A percentile compares a stretch with the other conserved stretches of the same genome.
Evolutionary conservation across 768 basidiomycete species (phyloP).

Genomic region (Lactarius akahatsu): DNA sequence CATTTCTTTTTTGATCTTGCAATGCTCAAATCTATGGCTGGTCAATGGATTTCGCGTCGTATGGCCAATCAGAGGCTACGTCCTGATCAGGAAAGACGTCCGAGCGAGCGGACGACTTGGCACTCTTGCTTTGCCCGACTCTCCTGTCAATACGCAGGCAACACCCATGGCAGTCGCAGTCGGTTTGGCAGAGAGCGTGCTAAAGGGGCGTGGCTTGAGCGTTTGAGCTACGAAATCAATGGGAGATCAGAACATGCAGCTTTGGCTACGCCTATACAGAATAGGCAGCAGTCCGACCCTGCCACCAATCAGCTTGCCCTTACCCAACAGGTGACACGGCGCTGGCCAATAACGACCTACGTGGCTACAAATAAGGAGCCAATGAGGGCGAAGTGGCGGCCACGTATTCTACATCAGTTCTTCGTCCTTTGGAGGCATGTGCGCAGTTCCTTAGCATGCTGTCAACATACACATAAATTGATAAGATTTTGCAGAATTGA

Average conservation of each 20-base stretch:
- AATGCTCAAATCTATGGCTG: not conserved
- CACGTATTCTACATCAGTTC: not conserved
- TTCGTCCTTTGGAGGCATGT: not conserved
- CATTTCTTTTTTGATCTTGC: not conserved
- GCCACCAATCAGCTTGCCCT: not conserved
- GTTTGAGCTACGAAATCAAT: not conserved
- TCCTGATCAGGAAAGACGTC: not conserved
- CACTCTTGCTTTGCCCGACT: not conserved
- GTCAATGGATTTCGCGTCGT: not conserved
- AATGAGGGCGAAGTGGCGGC: not conserved
- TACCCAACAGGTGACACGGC: not conserved
- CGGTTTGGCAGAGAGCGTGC: not conserved
- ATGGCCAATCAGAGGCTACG: not conserved
- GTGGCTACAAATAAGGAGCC: not conserved
- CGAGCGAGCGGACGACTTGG: not conserved
- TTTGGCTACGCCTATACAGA: not conserved
- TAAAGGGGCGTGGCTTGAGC: not conserved
- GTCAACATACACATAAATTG: constrained; percentile 14
- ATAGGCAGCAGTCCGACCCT: not conserved
- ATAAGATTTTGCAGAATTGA: not conserved
- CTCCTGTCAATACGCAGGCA: not conserved
- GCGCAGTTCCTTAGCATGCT: not conserved
- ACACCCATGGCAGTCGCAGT: not conserved
- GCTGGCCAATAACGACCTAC: not conserved
- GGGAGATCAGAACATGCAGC: not conserved